Base-by-base conservation (phyloP, 129 eudicot genomes). In the Scalesia atractyloides region DNA sequence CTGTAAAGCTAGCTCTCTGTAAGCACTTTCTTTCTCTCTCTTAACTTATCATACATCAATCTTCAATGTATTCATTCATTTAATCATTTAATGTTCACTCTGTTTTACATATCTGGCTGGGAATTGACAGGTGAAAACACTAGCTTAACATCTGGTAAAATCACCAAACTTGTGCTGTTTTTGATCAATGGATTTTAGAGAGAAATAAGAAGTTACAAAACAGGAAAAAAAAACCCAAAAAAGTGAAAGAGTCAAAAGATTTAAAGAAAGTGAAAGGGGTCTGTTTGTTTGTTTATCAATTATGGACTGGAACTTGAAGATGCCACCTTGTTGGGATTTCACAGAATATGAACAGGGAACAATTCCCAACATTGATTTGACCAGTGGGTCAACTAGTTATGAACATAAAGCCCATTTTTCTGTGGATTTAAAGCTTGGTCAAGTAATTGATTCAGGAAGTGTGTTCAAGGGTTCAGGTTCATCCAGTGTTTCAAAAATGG, bases 341-440 rank as follows among this genome's bases (percentile, higher is more conserved):
- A 76, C 83, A 68, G 82, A 79, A 79, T 82, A 61, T 37, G 86
- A 75, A 62, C 80, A 75, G 64, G 89, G 77, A 85, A 66, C 86
- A 19, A 75, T 78, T 72, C 82, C 83, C 64, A 82, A 75, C 60
- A 67, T 82, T 64, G 84, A 71, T 63, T 50, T 60, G 43, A 69
- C 37, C 49, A 67, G 72, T 76, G 87, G 87, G 82, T 83, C 87
- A 33, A 80, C 65, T 57, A 65, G 79, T 64, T 66, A 54, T 72
- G 74, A 50, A 24, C 85, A 77, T 69, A 78, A 72, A 54, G 86
- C 80, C 34, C 74, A 72, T 44, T 85, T 85, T 78, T 73, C 83
- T 34, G 87, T 82, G 33, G 92, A 87, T 84, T 87, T 84, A 82
- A 87, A 84, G 80, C 86, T 79, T 68, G 89, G 89, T 22, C 86